Percentiles rank a stretch among this genome's conserved stretches.
phyloP scores from a whole-genome alignment of 371 early-diverging fungal species.

The Thermomucor indicae-seudaticae region DNA sequence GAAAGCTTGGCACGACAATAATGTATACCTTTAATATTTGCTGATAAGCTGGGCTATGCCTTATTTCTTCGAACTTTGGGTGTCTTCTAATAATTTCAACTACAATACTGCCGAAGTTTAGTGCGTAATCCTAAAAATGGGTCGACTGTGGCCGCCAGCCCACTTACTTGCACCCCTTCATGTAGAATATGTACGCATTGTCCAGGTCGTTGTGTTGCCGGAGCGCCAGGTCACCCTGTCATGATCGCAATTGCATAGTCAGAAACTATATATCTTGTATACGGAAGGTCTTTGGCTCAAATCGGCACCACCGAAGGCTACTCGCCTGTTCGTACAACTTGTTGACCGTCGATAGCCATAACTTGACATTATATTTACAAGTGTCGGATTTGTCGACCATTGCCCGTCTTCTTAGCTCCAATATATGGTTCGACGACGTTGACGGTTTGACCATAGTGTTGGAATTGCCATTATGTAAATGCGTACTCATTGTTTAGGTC shows the following conservation, averaged over 20 bases:
- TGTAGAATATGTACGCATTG: conserved; percentile 37
- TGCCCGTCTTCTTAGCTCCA: conserved; percentile 11
- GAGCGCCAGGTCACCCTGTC: conserved; percentile 29
- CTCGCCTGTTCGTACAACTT: conserved; percentile 14
- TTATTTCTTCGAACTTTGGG: conserved; percentile 33
- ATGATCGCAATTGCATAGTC: no score
- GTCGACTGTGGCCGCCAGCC: no score
- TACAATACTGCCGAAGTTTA: conserved; percentile 44
- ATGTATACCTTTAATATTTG: conserved; percentile 37
- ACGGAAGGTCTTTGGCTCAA: neutral
- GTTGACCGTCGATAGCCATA: conserved; percentile 9
- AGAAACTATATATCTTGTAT: no score
- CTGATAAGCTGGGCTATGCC: conserved; percentile 36
- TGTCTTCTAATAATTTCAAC: conserved; percentile 47
- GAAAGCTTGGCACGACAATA: neutral
- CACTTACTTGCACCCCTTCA: conserved; percentile 44
- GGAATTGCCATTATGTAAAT: no score
- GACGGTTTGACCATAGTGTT: no score
- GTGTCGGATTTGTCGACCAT: conserved; percentile 10
- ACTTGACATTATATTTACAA: conserved; percentile 11
- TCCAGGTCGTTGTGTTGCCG: conserved; percentile 36
- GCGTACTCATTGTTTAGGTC: no score
- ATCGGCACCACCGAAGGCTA: neutral
- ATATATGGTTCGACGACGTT: neutral
- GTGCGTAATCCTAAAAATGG: neutral